These are phyloP conservation scores for Suillus luteus DNA, from an alignment of 768 basidiomycete species.

Conservation along the genomic window DNA sequence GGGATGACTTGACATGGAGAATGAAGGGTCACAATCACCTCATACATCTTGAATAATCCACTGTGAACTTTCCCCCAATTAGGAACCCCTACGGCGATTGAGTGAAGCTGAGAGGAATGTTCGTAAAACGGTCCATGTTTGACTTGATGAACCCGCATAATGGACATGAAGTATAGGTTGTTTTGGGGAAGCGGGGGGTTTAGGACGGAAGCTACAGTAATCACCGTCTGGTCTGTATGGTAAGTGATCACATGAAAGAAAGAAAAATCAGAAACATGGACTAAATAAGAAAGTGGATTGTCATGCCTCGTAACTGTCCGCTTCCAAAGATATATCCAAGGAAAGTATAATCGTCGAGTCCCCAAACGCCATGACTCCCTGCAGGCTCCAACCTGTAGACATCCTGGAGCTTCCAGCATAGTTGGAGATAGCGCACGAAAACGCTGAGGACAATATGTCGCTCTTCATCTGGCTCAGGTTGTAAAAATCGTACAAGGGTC, in stretches of 20 bases:
- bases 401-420: constrained; percentile 88
- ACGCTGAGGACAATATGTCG: constrained; percentile 58
- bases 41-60: constrained; percentile 95
- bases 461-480: constrained; percentile 62
- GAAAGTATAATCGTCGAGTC: constrained; percentile 89
- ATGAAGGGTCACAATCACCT: constrained; percentile 47
- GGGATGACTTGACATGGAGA: neutral
- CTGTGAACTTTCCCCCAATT: constrained; percentile 89
- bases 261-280: neutral
- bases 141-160: constrained; percentile 76
- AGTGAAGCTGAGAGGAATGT: constrained; percentile 87
- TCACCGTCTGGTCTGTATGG: constrained; percentile 55
- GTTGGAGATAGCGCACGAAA: constrained; percentile 74
- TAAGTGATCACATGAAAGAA: constrained; percentile 6
- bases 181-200: constrained; percentile 56
- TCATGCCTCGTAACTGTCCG: constrained; percentile 77
- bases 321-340: constrained; percentile 91
- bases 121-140: constrained; percentile 90
- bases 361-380: constrained; percentile 98
- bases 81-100: constrained; percentile 86
- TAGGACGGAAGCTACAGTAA: constrained; percentile 68
- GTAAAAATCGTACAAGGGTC: constrained; percentile 66
- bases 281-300: constrained; percentile 15
- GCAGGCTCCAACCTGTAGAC: constrained; percentile 92
- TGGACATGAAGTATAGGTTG: constrained; percentile 81